Evolutionary conservation across 352 stramenopile genomes (phyloP).

Genomic region (Phytophthora litchii): DNA sequence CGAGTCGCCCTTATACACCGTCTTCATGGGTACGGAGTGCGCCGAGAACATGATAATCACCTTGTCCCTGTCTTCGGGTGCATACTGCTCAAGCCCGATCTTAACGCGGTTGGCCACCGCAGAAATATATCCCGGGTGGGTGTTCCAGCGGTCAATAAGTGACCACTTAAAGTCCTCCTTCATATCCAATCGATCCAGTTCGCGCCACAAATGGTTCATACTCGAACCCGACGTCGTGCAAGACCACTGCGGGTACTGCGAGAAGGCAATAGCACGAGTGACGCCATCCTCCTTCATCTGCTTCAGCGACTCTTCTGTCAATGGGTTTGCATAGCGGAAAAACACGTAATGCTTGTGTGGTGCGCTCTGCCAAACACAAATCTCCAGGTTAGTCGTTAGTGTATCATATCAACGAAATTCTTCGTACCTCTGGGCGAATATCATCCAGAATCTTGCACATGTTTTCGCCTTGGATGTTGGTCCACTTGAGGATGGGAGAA

Average conservation of each 20-base stretch:
- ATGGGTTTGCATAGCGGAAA: constrained; percentile 98
- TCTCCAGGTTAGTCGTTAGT: constrained; percentile 7
- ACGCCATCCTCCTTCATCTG: constrained; percentile 95
- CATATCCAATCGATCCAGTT: constrained; percentile 89
- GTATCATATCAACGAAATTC: neutral
- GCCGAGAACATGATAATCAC: constrained; percentile 92
- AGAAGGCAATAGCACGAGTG: constrained; percentile 96
- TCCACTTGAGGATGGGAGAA: constrained; percentile 98
- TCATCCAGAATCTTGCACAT: constrained; percentile 91
- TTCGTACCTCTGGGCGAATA: constrained; percentile 74
- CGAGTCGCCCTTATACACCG: constrained; percentile 89
- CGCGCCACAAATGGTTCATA: constrained; percentile 91
- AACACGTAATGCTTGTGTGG: constrained; percentile 97
- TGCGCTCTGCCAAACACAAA: constrained; percentile 48
- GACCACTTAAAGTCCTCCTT: constrained; percentile 84
- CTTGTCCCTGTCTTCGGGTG: constrained; percentile 87
- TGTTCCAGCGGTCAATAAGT: constrained; percentile 93
- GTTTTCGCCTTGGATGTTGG: constrained; percentile 92
- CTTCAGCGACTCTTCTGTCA: constrained; percentile 96
- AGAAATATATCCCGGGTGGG: constrained; percentile 95
- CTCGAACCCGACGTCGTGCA: constrained; percentile 97
- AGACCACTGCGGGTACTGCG: constrained; percentile 98
- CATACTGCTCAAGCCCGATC: constrained; percentile 92
- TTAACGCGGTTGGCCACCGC: constrained; percentile 93
- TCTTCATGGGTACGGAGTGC: constrained; percentile 91